Evolutionary conservation across 2,329 filamentous ascomycete species (phyloP), one percentile per base, ranked within the genome.

Genomic region (Cercospora janseana): DNA sequence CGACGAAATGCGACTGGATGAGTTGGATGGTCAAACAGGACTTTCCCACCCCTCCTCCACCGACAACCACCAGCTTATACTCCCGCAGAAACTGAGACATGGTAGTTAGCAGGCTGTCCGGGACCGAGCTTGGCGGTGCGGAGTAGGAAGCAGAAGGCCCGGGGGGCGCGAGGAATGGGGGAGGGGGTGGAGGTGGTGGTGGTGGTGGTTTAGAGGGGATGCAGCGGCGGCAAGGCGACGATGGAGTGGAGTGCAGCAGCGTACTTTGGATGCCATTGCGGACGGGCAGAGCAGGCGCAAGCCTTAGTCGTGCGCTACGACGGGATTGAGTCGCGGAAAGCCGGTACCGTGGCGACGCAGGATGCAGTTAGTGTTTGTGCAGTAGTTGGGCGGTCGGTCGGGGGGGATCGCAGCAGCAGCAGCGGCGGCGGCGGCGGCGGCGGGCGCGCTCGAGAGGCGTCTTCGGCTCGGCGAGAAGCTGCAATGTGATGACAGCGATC

Each of bases 31-130:
- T 98, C 79, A 98, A 81, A 79, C 93, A 98, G 61, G 91, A 96
- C 80, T 98, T 98, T 78, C 93, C 93, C 61, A 98, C 93, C 73
- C 93, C 93, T 81, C 93, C 93, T 65, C 93, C 93, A 65, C 93
- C 93, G 62, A 98, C 93, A 54, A 98, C 93, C 51, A 98, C 93
- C 73, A 77, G 70, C 69, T 77, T 77, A 68, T 77, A 77, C 63
- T 77, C 75, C 69, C 75, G 69, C 54, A 77, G 72, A 61, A 77
- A 77, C 73, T 77, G 65, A 56, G 56, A 52, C 49, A 54, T 54
- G 34, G 29, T 23, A 8, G 43, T 46, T 23, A 46, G 43, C 43
- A 35, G 40, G 46, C 51, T 50, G 50, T 51, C 44, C 48, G 26
- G 26, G 32, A 34, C 38, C 28, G 26, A 26, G 28, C 29, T 45